phyloP scores from a whole-genome alignment of 768 basidiomycete species.

The Candolleomyces eurysporus region DNA sequence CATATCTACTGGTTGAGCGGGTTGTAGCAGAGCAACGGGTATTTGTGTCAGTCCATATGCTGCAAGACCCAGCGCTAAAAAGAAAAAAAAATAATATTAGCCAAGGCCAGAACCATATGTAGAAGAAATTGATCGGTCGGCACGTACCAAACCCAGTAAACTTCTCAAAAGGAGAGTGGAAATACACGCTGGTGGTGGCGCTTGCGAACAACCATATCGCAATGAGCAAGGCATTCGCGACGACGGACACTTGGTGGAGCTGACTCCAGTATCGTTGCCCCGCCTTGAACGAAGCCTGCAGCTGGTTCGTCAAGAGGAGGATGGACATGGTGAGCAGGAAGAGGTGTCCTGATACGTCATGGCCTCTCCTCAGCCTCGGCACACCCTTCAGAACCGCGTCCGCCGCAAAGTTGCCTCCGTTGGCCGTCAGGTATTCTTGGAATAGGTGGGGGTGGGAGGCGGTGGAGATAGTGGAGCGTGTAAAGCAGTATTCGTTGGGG shows the following conservation, averaged over 20 bases:
- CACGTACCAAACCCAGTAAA: slow-evolving; percentile 74
- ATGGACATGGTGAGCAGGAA: slow-evolving; percentile 82
- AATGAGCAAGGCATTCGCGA: slow-evolving; percentile 46
- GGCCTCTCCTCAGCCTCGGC: slow-evolving; percentile 74
- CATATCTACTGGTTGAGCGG: neutral
- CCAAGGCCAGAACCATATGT: slow-evolving; percentile 13
- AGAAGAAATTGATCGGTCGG: too few species aligned
- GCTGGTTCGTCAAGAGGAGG: slow-evolving; percentile 77
- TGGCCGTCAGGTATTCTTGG: slow-evolving; percentile 19
- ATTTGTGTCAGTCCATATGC: neutral
- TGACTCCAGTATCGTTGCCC: slow-evolving; percentile 32
- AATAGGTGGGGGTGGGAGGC: slow-evolving; percentile 66
- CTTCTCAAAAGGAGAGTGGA: slow-evolving; percentile 89
- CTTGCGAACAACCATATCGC: slow-evolving; percentile 70
- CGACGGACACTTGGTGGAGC: slow-evolving; percentile 48
- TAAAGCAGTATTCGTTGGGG: slow-evolving; percentile 57
- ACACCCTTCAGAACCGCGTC: slow-evolving; percentile 17
- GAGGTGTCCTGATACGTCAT: slow-evolving; percentile 92
- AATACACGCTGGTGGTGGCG: slow-evolving; percentile 84
- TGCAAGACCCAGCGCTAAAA: neutral
- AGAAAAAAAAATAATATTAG: neutral
- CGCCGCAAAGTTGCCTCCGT: neutral
- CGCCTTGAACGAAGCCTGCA: slow-evolving; percentile 51
- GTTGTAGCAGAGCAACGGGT: neutral
- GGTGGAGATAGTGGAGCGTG: slow-evolving; percentile 50